Evolutionary conservation across 805 yeast species (phyloP).

Genomic region (Zygotorulaspora chibaensis): DNA sequence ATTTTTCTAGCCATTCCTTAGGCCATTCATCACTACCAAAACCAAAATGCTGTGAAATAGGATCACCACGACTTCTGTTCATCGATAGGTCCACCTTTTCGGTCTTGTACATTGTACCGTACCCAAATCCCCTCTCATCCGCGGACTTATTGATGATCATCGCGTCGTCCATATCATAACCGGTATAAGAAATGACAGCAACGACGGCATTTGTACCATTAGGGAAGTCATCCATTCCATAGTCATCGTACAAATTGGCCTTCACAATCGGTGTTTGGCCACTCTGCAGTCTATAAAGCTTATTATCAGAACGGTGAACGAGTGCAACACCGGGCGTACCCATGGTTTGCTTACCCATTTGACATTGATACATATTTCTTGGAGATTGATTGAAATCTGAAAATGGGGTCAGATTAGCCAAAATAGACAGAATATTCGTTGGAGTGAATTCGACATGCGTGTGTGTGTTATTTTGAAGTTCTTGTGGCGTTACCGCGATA

Average conservation of each 20-base stretch:
- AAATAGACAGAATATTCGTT: conserved; percentile 86
- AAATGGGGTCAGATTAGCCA: conserved; percentile 96
- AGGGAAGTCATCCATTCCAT: conserved; percentile 98
- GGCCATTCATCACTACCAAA: conserved; percentile 95
- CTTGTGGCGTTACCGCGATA: conserved; percentile 90
- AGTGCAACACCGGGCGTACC: conserved; percentile 99
- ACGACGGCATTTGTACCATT: conserved; percentile 98
- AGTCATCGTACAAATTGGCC: conserved; percentile 88
- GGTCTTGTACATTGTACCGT: conserved; percentile 93
- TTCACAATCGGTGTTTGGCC: conserved; percentile 98
- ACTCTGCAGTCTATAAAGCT: conserved; percentile 83
- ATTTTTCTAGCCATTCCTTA: conserved; percentile 76
- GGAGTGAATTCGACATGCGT: conserved; percentile 94
- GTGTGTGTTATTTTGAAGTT: conserved; percentile 75
- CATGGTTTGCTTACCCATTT: conserved; percentile 99
- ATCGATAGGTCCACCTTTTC: conserved; percentile 82
- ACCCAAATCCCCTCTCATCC: conserved; percentile 96
- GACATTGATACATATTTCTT: conserved; percentile 99
- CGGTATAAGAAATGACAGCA: conserved; percentile 97
- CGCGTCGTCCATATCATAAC: conserved; percentile 99
- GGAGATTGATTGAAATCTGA: conserved; percentile 99
- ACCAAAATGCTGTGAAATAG: conserved; percentile 90
- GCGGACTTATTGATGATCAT: conserved; percentile 97
- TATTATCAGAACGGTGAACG: conserved; percentile 89
- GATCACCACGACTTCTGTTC: conserved; percentile 86